Conservation (phyloP, 208 protist genomes). For the Leishmania gerbilli region DNA sequence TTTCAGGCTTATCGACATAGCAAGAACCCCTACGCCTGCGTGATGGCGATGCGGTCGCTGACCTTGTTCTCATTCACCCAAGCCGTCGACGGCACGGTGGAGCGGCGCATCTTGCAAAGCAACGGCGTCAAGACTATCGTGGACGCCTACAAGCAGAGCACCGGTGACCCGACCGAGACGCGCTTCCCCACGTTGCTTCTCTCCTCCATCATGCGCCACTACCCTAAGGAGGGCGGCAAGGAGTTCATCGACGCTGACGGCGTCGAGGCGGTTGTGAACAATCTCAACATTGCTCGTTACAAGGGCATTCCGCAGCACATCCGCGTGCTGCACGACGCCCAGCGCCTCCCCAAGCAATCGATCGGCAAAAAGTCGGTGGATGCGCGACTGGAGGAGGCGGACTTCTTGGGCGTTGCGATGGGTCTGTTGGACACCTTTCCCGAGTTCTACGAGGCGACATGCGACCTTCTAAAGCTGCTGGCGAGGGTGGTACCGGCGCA, state of each 20-base stretch:
- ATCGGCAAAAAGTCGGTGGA: constrained; percentile 40
- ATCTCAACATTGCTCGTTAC: constrained; percentile 84
- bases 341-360: constrained; percentile 56
- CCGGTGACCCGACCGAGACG: constrained; percentile 87
- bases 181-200: constrained; percentile 83
- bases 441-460: constrained; percentile 81
- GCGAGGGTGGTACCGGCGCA: constrained; percentile 59
- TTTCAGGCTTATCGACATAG: constrained; percentile 73
- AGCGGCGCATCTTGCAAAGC: constrained; percentile 70
- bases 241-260: constrained; percentile 81
- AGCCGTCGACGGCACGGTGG: constrained; percentile 74
- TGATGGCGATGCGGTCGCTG: constrained; percentile 78
- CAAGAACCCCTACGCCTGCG: constrained; percentile 69
- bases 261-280: constrained; percentile 77
- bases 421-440: constrained; percentile 84
- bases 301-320: constrained; percentile 91
- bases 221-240: constrained; percentile 73
- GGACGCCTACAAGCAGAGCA: constrained; percentile 80
- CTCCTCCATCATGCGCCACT: constrained; percentile 87
- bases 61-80: constrained; percentile 86
- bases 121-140: constrained; percentile 75
- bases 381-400: constrained; percentile 66
- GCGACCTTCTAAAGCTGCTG: constrained; percentile 62
- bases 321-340: constrained; percentile 77
- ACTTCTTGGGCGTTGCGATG: constrained; percentile 81